A percentile compares a stretch with the other conserved stretches of the same genome.
Evolutionary conservation across 441 rosid species (phyloP).

Genomic region (Populus hybrid): DNA sequence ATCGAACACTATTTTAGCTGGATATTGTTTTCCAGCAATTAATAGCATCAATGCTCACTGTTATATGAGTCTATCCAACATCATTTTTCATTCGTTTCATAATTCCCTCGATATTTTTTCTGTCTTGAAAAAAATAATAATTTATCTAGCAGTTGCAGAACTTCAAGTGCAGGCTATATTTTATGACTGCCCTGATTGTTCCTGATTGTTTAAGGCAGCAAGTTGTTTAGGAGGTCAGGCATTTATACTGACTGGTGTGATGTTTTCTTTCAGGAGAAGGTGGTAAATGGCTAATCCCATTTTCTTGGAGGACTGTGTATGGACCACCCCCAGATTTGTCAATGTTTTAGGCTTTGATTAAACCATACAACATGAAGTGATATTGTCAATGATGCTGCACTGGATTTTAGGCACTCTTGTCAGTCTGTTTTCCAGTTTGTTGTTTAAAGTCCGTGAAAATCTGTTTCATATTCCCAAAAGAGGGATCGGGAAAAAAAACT

Average conservation of each 20-base stretch:
- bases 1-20: not conserved
- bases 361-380: not conserved
- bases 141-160: not conserved
- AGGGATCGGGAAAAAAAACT: not conserved
- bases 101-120: not conserved
- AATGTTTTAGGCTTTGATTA: constrained; percentile 48
- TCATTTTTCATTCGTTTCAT: not conserved
- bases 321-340: constrained; percentile 91
- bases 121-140: not conserved
- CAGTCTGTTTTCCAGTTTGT: not conserved
- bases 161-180: not conserved
- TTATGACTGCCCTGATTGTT: not conserved
- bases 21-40: not conserved
- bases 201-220: not conserved
- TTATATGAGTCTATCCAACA: not conserved
- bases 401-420: not conserved
- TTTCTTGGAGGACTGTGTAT: constrained; percentile 78
- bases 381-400: not conserved
- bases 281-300: constrained; percentile 63
- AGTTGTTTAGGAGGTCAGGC: not conserved
- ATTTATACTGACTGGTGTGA: constrained; percentile 1
- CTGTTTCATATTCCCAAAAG: not conserved
- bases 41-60: not conserved
- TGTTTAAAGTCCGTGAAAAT: not conserved
- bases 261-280: constrained; percentile 43